phyloP scores from a whole-genome alignment of 176 grass and related monocot species.

The Musa schizocarpa region DNA sequence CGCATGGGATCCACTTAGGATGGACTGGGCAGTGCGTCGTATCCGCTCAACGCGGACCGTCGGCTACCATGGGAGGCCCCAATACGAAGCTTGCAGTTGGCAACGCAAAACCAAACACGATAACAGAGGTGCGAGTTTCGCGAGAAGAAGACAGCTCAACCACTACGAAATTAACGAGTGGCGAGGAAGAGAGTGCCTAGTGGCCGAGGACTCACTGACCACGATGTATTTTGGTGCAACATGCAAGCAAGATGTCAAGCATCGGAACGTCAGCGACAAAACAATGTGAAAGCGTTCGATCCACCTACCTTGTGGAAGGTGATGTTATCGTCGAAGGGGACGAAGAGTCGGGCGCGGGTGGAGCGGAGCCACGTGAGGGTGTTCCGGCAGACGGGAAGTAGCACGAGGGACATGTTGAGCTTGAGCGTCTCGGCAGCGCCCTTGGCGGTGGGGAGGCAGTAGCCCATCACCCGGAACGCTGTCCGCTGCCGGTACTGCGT shows the following conservation, averaged over 20 bases:
- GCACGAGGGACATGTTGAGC: slow-evolving; percentile 96
- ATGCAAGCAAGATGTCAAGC: neutral
- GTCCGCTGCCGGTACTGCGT: slow-evolving; percentile 50
- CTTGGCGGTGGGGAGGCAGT: slow-evolving; percentile 84
- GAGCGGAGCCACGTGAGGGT: slow-evolving; percentile 97
- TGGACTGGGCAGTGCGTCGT: too few relatives aligned
- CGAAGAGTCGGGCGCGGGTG: slow-evolving; percentile 80
- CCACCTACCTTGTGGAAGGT: slow-evolving; percentile 91
- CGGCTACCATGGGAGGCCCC: too few relatives aligned
- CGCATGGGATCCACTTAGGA: too few relatives aligned
- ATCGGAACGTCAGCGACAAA: neutral
- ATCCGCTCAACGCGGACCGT: too few relatives aligned
- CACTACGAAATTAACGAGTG: neutral
- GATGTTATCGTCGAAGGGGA: slow-evolving; percentile 98
- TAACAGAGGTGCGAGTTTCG: too few relatives aligned
- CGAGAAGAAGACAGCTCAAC: neutral
- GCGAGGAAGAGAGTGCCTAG: neutral
- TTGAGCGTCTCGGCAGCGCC: slow-evolving; percentile 95
- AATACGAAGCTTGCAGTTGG: neutral
- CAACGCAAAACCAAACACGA: neutral
- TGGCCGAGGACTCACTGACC: too few relatives aligned
- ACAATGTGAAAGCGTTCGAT: neutral
- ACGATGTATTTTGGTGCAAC: neutral
- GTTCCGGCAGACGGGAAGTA: slow-evolving; percentile 88
- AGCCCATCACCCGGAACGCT: slow-evolving; percentile 77